phyloP scores from a whole-genome alignment of 805 yeast genomes.

The Lipomyces sp. region DNA sequence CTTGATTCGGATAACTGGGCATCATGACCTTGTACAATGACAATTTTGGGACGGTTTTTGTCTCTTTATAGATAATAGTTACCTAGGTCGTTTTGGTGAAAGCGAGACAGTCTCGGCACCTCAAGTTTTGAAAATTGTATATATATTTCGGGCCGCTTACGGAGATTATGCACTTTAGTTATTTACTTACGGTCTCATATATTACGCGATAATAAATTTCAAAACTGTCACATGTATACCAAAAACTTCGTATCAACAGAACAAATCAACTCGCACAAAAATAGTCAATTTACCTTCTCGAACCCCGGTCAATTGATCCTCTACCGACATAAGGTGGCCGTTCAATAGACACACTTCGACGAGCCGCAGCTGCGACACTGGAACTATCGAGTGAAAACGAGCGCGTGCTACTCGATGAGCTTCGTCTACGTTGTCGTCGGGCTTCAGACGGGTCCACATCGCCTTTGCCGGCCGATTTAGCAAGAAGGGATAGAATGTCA shows the following conservation, averaged over 20 bases:
- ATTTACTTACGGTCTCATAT: not conserved
- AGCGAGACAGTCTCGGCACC: no score
- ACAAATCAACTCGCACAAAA: not conserved
- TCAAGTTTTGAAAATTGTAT: no score
- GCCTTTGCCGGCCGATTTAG: conserved; percentile 68
- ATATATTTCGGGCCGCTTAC: no score
- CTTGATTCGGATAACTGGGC: not conserved
- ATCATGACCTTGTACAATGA: no score
- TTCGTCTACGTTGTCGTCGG: conserved; percentile 78
- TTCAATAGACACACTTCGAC: conserved; percentile 35
- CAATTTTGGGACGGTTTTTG: no score
- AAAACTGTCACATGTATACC: not conserved
- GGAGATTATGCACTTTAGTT: no score
- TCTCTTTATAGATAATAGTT: no score
- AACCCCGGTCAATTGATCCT: conserved; percentile 32
- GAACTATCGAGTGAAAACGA: conserved; percentile 30
- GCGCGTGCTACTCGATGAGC: conserved; percentile 50
- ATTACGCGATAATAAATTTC: not conserved
- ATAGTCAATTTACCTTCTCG: conserved; percentile 13
- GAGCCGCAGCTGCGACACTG: conserved; percentile 17
- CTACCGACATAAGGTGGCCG: conserved; percentile 20
- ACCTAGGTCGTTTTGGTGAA: no score
- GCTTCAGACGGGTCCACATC: conserved; percentile 83
- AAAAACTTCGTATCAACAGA: not conserved
- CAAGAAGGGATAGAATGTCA: conserved; percentile 81